phyloP scores from a whole-genome alignment of 2,329 filamentous ascomycete genomes.

The Harringtonia lauricola region DNA sequence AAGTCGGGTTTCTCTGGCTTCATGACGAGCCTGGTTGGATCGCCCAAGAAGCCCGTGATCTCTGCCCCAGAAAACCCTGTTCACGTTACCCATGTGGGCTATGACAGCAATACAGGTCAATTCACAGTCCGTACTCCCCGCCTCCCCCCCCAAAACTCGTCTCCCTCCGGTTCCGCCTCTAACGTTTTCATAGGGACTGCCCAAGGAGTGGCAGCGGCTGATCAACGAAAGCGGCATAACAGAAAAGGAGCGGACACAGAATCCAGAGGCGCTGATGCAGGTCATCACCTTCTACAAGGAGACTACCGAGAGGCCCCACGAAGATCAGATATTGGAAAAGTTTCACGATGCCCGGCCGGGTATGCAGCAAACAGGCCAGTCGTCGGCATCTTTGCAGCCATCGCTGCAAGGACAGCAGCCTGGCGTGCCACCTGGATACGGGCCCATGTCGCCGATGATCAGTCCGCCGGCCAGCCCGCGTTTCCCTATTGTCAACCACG shows the following conservation, averaged over 20 bases:
- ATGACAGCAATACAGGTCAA: slow-evolving; percentile 90
- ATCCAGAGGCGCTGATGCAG: slow-evolving; percentile 90
- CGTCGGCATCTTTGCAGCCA: slow-evolving; percentile 32
- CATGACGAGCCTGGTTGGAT: slow-evolving; percentile 72
- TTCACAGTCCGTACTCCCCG: slow-evolving; percentile 62
- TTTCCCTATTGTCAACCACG: slow-evolving; percentile 74
- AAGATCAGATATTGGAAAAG: slow-evolving; percentile 90
- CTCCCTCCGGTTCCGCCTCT: background rate
- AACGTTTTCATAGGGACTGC: slow-evolving; percentile 55
- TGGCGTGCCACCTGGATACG: slow-evolving; percentile 42
- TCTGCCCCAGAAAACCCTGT: slow-evolving; percentile 97
- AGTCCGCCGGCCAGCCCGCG: slow-evolving; percentile 76
- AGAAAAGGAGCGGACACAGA: slow-evolving; percentile 89
- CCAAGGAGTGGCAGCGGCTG: slow-evolving; percentile 95
- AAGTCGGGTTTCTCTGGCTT: slow-evolving; percentile 85
- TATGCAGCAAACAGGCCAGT: slow-evolving; percentile 28
- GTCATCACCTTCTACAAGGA: slow-evolving; percentile 97
- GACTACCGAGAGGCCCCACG: slow-evolving; percentile 66
- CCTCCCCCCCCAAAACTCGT: slow-evolving; percentile 3
- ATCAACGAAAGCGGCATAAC: slow-evolving; percentile 93
- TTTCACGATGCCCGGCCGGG: slow-evolving; percentile 74
- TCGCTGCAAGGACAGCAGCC: slow-evolving; percentile 17
- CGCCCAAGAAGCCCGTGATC: slow-evolving; percentile 83
- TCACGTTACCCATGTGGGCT: slow-evolving; percentile 95
- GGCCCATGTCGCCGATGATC: slow-evolving; percentile 50